Evolutionary conservation across 257 asterid species (phyloP).

Genomic region (Euphrasia confusa): DNA sequence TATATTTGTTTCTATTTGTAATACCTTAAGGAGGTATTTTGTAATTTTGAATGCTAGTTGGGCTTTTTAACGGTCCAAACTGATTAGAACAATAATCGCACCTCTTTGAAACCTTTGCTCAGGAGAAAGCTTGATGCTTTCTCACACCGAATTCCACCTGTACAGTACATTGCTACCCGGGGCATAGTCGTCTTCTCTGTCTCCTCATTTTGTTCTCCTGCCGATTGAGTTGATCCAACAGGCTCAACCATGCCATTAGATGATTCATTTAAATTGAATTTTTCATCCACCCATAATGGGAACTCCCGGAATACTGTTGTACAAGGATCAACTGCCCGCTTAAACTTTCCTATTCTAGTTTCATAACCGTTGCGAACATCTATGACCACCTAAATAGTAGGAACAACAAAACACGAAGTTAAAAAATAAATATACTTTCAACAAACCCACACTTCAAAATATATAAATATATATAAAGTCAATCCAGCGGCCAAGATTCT

Average conservation of each 20-base stretch:
- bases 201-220: conserved; percentile 34
- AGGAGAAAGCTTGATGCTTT: conserved; percentile 96
- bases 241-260: conserved; percentile 28
- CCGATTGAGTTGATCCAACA: conserved; percentile 29
- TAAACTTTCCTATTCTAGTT: conserved; percentile 94
- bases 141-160: conserved; percentile 98
- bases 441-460: neutral
- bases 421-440: conserved; percentile 6
- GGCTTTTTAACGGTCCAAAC: neutral
- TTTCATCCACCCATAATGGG: conserved; percentile 81
- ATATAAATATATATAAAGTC: neutral
- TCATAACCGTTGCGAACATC: conserved; percentile 96
- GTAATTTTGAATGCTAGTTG: neutral
- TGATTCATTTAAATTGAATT: conserved; percentile 36
- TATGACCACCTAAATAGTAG: conserved; percentile 62
- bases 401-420: neutral
- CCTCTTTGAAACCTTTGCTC: conserved; percentile 86
- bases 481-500: neutral
- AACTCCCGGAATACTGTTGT: conserved; percentile 91
- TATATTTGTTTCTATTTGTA: neutral
- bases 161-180: conserved; percentile 96
- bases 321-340: conserved; percentile 86
- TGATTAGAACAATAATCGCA: conserved; percentile 22
- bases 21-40: neutral
- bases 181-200: conserved; percentile 47